Evolutionary conservation across 495 filamentous ascomycete species (phyloP).

Genomic region (Penicillium verhagenii): DNA sequence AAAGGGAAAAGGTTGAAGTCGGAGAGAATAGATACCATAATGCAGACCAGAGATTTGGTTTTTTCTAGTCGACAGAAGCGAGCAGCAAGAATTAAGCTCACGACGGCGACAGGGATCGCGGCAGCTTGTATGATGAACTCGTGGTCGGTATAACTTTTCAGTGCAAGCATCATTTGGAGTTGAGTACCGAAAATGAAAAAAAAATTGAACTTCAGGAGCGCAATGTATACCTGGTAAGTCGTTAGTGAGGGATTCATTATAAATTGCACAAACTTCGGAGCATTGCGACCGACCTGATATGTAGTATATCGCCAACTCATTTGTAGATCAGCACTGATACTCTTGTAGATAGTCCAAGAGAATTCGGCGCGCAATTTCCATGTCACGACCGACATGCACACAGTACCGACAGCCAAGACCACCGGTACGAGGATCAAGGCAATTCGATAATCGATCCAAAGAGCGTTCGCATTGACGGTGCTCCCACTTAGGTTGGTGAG

Average conservation of each 20-base stretch:
- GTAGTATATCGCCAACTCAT: constrained; percentile 20
- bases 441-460: constrained; percentile 7
- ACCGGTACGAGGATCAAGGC: constrained; percentile 22
- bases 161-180: not conserved
- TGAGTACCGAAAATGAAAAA: constrained; percentile 2
- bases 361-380: constrained; percentile 21
- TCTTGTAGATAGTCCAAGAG: constrained; percentile 20
- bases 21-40: not conserved
- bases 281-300: constrained; percentile 9
- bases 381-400: constrained; percentile 16
- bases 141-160: not conserved
- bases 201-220: constrained; percentile 1
- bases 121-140: not conserved
- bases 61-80: constrained; percentile 6
- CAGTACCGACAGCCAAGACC: constrained; percentile 14
- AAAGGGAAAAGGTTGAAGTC: not conserved
- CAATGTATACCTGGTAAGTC: constrained; percentile 8
- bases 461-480: not conserved
- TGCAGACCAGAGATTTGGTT: not conserved
- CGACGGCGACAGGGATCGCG: not conserved
- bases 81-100: not conserved
- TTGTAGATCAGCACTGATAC: constrained; percentile 18
- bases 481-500: constrained; percentile 3
- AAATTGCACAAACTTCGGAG: not conserved
- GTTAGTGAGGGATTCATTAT: not conserved